Evolutionary conservation across 2,329 filamentous ascomycete species (phyloP), one percentile per base, ranked within the genome.

Genomic region (Massarina eburnea): DNA sequence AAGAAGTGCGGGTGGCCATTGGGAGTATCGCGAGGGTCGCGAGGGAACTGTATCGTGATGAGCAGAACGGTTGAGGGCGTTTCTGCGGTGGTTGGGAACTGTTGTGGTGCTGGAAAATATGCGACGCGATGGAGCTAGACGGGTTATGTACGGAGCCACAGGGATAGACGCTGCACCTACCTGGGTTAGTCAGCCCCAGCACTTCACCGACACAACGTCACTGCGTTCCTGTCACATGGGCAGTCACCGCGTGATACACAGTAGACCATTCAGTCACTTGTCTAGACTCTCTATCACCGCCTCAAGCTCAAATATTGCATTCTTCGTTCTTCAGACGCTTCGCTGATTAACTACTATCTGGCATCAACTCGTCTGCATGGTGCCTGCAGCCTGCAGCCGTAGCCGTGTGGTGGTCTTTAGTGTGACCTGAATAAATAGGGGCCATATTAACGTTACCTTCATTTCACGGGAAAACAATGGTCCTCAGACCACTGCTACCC

Each of bases 1-100:
- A 44, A 33, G 45, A 22, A 39, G 53, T 51, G 54, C 57, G 58
- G 43, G 61, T 61, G 51, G 64, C 58, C 65, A 68, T 68, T 48
- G 26, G 34, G 19, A 15, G 8, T 8, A 29, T 34, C 19, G 32
- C 17, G 33, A 8, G 15, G 8, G 20, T 3, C 20, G 12, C 17
- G 35, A 38, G 3, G 35, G n/a, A 15, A 38, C 24, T 19, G 18
- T 21, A 20, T 5, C 8, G 20, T 24, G 35, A 20, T 38, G 20
- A 26, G 20, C 19, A 38, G 32, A n/a, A 33, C 14, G n/a, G 7
- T 15, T 5, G 26, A 14, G n/a, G 27, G 40, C 30, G 35, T 12
- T 30, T 26, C 15, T 38, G 42, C 46, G 39, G 35, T 41, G 43
- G 42, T 46, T 48, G 43, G 41, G 46, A 34, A 59, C 59, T 61